A percentile compares a stretch with the other conserved stretches of the same genome.
Conservation (phyloP, 108 stramenopile genomes). For the Nitzschia palea region DNA sequence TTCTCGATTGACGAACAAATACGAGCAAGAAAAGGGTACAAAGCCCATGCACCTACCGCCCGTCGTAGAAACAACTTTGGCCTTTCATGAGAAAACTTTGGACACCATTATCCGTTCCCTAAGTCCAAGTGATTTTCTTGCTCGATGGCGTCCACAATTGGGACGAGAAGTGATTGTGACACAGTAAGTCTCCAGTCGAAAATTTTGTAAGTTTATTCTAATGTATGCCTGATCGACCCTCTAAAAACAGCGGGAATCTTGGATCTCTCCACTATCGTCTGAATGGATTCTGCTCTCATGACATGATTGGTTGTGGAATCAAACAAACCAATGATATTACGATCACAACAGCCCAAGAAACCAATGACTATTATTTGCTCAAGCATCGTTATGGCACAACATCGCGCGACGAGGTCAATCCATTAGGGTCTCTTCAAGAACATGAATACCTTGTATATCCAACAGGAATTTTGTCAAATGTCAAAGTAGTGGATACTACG, state of each 20-base stretch:
- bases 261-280: too few relatives aligned
- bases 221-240: too few relatives aligned
- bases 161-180: slow-evolving; percentile 34
- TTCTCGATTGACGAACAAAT: slow-evolving; percentile 14
- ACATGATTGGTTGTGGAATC: too few relatives aligned
- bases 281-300: too few relatives aligned
- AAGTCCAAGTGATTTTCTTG: slow-evolving; percentile 31
- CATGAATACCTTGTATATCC: slow-evolving; percentile 17
- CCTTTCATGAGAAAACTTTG: neutral
- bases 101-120: slow-evolving; percentile 18
- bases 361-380: neutral
- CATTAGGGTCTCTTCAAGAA: neutral
- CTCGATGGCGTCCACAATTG: slow-evolving; percentile 26
- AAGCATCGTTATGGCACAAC: neutral
- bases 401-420: neutral
- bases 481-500: slow-evolving; percentile 50
- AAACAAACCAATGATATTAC: neutral
- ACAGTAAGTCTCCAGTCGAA: too few relatives aligned
- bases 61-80: neutral
- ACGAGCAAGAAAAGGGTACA: slow-evolving; percentile 5
- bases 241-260: neutral
- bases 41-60: neutral
- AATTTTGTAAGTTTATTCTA: too few relatives aligned
- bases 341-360: neutral
- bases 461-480: slow-evolving; percentile 33